Conservation (phyloP, 2,329 filamentous ascomycete species). For the Scedosporium aurantiacum region DNA sequence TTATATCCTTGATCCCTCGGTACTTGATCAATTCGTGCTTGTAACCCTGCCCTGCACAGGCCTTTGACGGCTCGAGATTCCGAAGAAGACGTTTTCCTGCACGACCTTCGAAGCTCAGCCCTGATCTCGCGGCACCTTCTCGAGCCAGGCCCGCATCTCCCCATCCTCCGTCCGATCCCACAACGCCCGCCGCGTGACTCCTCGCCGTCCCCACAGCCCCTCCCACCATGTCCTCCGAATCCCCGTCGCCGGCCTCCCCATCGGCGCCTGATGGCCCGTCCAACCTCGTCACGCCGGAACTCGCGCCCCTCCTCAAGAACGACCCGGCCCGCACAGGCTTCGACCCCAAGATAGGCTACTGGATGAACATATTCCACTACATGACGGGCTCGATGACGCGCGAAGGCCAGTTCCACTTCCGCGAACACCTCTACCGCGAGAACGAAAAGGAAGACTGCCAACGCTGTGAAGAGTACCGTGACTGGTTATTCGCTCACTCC, state of each 20-base stretch:
- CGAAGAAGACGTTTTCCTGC: neutral
- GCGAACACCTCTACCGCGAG: constrained; percentile 60
- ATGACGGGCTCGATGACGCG: constrained; percentile 60
- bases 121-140: too few species aligned
- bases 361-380: constrained; percentile 80
- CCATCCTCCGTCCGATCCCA: neutral
- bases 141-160: neutral
- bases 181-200: neutral
- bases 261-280: constrained; percentile 1
- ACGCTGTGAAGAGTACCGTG: constrained; percentile 69
- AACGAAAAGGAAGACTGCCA: constrained; percentile 71
- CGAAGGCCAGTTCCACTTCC: constrained; percentile 64
- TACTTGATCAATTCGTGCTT: too few species aligned
- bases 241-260: neutral
- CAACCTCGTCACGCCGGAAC: neutral
- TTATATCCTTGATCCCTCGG: too few species aligned
- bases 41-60: too few species aligned
- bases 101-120: neutral
- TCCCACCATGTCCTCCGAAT: neutral
- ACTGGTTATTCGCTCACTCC: constrained; percentile 75
- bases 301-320: constrained; percentile 23
- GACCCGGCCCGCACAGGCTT: constrained; percentile 52
- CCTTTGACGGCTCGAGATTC: neutral
- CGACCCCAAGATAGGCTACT: constrained; percentile 50
- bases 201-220: neutral